Conservation (phyloP, 257 asterid genomes). For the Avicennia marina region DNA sequence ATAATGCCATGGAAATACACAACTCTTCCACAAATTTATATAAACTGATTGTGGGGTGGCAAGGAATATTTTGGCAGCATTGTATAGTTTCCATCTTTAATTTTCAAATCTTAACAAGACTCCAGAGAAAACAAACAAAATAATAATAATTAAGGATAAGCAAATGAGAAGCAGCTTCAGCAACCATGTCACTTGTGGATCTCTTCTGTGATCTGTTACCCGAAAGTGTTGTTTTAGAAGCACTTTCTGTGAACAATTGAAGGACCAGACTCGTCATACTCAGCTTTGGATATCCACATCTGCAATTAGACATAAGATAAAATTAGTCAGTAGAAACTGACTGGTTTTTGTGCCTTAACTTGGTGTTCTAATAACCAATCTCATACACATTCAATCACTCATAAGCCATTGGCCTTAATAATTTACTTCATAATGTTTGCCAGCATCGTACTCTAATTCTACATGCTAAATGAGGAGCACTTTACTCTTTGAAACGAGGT, state of each 20-base stretch:
- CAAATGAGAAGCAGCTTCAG: slow-evolving; percentile 26
- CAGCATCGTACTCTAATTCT: too few relatives aligned
- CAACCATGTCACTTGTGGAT: slow-evolving; percentile 20
- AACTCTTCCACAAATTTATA: slow-evolving; percentile 31
- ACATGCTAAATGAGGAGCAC: too few relatives aligned
- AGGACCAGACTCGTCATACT: too few relatives aligned
- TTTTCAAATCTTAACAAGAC: slow-evolving; percentile 25
- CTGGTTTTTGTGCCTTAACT: too few relatives aligned
- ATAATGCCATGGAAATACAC: slow-evolving; percentile 19
- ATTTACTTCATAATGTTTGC: too few relatives aligned
- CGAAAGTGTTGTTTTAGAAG: not conserved
- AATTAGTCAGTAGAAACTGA: too few relatives aligned
- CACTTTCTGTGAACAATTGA: too few relatives aligned
- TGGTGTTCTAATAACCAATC: too few relatives aligned
- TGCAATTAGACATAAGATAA: slow-evolving; percentile 18
- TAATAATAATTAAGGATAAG: slow-evolving; percentile 4
- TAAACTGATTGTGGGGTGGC: slow-evolving; percentile 15
- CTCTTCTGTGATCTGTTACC: slow-evolving; percentile 13
- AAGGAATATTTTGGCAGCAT: too few relatives aligned
- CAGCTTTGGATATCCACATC: slow-evolving; percentile 65
- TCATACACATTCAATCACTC: too few relatives aligned
- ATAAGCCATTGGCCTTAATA: too few relatives aligned
- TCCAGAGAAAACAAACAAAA: slow-evolving; percentile 18
- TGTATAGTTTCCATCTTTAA: slow-evolving; percentile 22
- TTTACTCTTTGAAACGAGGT: too few relatives aligned